phyloP scores from a whole-genome alignment of 352 stramenopile genomes.

The Pythium dissimile region DNA sequence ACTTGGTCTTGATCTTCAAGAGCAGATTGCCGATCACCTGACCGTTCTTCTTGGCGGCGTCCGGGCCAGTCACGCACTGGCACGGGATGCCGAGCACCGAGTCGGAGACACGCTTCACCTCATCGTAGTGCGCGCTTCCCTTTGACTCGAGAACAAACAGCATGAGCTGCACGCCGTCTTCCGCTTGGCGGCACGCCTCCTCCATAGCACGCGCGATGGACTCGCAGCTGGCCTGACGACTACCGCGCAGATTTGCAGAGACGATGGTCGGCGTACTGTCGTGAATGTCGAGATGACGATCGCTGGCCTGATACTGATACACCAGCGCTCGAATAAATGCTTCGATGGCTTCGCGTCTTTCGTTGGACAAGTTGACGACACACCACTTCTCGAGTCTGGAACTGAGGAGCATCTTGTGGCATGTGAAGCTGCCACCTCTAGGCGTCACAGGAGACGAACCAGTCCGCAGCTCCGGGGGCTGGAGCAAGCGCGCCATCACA shows the following conservation, averaged over 20 bases:
- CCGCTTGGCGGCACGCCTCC: background rate
- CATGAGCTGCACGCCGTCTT: background rate
- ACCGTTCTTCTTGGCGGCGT: background rate
- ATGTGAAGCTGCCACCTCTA: background rate
- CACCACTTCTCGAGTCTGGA: background rate
- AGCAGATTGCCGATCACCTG: background rate
- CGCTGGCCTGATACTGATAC: background rate
- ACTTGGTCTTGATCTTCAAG: constrained; percentile 1
- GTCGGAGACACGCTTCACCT: background rate
- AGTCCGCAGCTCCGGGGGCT: background rate
- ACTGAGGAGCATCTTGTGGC: background rate
- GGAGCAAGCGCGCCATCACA: background rate
- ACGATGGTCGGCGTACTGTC: background rate
- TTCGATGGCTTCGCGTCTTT: background rate
- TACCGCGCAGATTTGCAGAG: too few relatives aligned
- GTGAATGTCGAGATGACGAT: background rate
- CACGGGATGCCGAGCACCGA: background rate
- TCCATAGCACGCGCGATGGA: background rate
- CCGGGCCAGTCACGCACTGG: background rate
- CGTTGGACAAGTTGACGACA: background rate
- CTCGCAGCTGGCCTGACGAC: too few relatives aligned
- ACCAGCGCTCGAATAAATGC: background rate
- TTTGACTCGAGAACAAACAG: background rate
- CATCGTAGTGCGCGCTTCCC: background rate
- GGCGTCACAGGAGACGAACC: background rate